Base-by-base conservation (phyloP, 2,329 filamentous ascomycete genomes). In the Monilinia vaccinii-corymbosi region DNA sequence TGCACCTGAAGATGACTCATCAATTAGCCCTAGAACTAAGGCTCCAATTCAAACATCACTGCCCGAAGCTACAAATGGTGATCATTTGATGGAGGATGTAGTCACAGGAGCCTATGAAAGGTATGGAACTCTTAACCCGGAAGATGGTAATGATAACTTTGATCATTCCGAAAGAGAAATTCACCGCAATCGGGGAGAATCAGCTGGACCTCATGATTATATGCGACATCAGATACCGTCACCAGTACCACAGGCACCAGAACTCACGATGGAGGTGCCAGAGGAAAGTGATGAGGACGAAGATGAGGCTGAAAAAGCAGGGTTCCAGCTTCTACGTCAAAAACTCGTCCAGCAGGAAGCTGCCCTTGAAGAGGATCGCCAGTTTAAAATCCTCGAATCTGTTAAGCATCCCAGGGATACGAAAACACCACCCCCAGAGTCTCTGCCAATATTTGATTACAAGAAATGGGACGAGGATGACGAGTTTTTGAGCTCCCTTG, bases 371-470 rank as follows among this genome's bases (percentile, higher is more conserved):
- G 51, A 55, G 2, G 51, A 44, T 32, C 51, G 51, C n/a, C 56
- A 66, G 52, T 60, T 55, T 21, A 53, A 49, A 18, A 34, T 36
- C 16, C 46, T 61, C 28, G 59, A 61, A 38, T 45, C 63, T 23
- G 69, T 71, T 7, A 63, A 68, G 14, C 38, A 55, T 8, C 51
- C 51, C 9, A 66, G 64, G 25, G 63, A 61, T n/a, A 72, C 71
- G 66, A 67, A 65, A 46, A 72, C 71, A 3, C 71, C 71, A 1
- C 63, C 70, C 5, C 52, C 67, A 16, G 65, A 62, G 14, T 66
- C 61, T 46, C 56, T 72, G 13, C 70, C 68, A 18, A 67, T 62
- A 6, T 63, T 67, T 45, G 58, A 62, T 31, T 60, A 51, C 11
- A 66, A 61, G 9, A 61, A 58, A 52, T 71, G 67, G 63, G 61